phyloP scores from a whole-genome alignment of 2,329 filamentous ascomycete species.

The Colletotrichum graminicola region DNA sequence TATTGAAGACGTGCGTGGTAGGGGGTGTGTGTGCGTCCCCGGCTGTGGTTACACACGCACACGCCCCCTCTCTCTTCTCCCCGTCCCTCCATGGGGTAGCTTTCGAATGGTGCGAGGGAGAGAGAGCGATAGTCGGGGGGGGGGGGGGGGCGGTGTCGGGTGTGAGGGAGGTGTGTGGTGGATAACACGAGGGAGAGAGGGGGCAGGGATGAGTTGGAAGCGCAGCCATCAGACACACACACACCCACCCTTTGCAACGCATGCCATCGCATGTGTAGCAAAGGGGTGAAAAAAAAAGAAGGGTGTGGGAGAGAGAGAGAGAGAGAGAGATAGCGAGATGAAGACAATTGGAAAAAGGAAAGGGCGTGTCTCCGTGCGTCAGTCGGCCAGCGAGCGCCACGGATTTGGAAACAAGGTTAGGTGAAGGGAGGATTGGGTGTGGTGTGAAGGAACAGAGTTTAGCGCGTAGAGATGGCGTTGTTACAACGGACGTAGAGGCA shows the following conservation, averaged over 20 bases:
- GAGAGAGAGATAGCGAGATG: background rate
- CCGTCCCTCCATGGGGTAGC: background rate
- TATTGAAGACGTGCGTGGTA: constrained; percentile 14
- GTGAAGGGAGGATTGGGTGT: constrained; percentile 14
- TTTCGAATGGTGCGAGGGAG: background rate
- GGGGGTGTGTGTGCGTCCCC: background rate
- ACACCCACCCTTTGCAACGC: background rate
- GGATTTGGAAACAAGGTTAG: constrained; percentile 29
- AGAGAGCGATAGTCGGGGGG: background rate
- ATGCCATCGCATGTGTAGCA: constrained; percentile 14
- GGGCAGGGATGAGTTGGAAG: background rate
- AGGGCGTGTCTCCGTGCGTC: constrained; percentile 30
- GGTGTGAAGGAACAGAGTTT: constrained; percentile 5
- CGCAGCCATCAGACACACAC: background rate
- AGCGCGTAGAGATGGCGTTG: constrained; percentile 7
- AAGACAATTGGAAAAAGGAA: constrained; percentile 7
- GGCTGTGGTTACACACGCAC: background rate
- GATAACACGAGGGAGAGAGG: background rate
- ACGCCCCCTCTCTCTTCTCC: constrained; percentile 4
- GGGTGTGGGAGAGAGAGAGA: background rate
- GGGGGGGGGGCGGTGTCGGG: background rate
- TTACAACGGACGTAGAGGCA: constrained; percentile 22
- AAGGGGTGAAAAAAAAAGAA: background rate
- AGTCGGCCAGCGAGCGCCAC: constrained; percentile 33
- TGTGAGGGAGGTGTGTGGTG: background rate